Evolutionary conservation across 2,329 filamentous ascomycete genomes (phyloP).

Genomic region (Sporothrix schenckii): DNA sequence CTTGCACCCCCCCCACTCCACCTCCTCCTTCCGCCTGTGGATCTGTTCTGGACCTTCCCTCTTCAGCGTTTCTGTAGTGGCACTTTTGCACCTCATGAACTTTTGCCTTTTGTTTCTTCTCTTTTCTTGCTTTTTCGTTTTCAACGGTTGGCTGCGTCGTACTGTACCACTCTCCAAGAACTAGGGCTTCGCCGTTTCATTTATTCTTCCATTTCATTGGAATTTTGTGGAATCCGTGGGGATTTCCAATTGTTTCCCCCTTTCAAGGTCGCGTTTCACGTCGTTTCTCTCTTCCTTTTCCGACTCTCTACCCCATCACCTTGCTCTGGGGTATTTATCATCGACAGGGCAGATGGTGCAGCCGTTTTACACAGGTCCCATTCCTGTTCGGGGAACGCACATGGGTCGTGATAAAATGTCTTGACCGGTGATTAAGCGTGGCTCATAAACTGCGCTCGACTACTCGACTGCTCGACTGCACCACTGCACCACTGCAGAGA

Average conservation of each 20-base stretch:
- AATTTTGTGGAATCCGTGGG: neutral
- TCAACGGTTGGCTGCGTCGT: no score
- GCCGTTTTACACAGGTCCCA: no score
- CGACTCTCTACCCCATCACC: neutral
- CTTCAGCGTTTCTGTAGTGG: neutral
- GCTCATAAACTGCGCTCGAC: no score
- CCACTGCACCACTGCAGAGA: no score
- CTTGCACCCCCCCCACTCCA: neutral
- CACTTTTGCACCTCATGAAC: no score
- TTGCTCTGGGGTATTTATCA: neutral
- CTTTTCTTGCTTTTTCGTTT: no score
- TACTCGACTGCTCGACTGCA: no score
- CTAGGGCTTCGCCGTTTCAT: neutral
- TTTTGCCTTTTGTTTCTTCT: no score
- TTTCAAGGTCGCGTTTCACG: neutral
- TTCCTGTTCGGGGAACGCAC: no score
- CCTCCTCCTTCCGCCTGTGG: conserved; percentile 4
- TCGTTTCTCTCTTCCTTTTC: neutral
- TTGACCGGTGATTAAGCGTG: no score
- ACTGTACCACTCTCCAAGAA: neutral
- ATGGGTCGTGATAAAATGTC: no score
- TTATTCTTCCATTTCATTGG: neutral
- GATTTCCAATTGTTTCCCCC: neutral
- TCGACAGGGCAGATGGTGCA: no score
- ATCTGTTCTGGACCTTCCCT: conserved; percentile 13